Percentiles rank a stretch among this genome's conserved stretches.
phyloP scores from a whole-genome alignment of 2,329 filamentous ascomycete species.

The Trichophyton benhamiae region DNA sequence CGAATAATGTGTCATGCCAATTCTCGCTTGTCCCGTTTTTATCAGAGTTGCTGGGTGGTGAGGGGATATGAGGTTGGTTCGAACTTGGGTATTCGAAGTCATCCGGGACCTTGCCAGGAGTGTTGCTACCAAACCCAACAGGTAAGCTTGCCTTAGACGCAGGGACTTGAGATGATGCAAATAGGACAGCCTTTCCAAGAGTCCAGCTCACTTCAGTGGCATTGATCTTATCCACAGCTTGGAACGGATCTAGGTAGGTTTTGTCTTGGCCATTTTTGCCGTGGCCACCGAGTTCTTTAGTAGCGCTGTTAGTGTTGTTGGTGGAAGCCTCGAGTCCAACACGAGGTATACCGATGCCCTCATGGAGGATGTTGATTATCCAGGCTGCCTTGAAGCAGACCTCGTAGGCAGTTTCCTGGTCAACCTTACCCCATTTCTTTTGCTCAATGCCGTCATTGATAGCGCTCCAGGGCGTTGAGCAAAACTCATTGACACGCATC shows the following conservation, averaged over 20 bases:
- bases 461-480: conserved; percentile 65
- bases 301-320: conserved; percentile 51
- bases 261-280: conserved; percentile 48
- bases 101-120: conserved; percentile 47
- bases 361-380: conserved; percentile 92
- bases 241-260: conserved; percentile 73
- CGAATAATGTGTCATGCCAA: conserved; percentile 52
- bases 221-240: conserved; percentile 83
- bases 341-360: conserved; percentile 86
- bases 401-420: conserved; percentile 61
- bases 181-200: conserved; percentile 88
- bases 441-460: conserved; percentile 56
- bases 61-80: conserved; percentile 36
- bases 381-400: conserved; percentile 97
- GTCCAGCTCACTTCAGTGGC: conserved; percentile 95
- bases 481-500: conserved; percentile 70
- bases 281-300: conserved; percentile 55
- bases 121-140: conserved; percentile 87
- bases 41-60: conserved; percentile 20
- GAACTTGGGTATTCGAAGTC: conserved; percentile 61
- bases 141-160: conserved; percentile 52
- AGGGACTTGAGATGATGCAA: conserved; percentile 78
- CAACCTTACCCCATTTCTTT: conserved; percentile 60
- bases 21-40: conserved; percentile 34
- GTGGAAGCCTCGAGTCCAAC: conserved; percentile 59